These are phyloP conservation scores for Purshia tridentata DNA, from an alignment of 306 rosid genomes.

Conservation along the genomic window DNA sequence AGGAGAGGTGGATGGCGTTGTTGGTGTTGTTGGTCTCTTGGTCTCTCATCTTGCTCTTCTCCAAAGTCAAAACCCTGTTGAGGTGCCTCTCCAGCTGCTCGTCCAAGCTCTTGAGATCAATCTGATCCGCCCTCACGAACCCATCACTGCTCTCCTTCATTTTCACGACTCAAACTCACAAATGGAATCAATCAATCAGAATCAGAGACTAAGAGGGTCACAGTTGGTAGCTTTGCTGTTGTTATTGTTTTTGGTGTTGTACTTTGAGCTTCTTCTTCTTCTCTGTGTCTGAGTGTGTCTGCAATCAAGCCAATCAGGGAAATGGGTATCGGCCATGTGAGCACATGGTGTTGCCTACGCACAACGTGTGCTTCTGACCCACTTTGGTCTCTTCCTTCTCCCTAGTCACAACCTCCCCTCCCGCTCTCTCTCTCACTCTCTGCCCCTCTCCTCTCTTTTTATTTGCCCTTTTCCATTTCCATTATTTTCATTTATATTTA, in stretches of 20 bases:
- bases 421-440: not conserved
- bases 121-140: slow-evolving; percentile 96
- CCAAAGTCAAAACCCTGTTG: slow-evolving; percentile 68
- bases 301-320: too few relatives aligned
- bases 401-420: slow-evolving; percentile 10
- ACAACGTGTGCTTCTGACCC: slow-evolving; percentile 92
- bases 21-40: slow-evolving; percentile 33
- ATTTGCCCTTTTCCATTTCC: not conserved
- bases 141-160: slow-evolving; percentile 88
- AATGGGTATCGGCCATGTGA: slow-evolving; percentile 44
- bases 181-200: not conserved
- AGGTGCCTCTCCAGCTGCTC: slow-evolving; percentile 93
- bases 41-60: slow-evolving; percentile 55
- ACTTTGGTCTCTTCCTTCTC: slow-evolving; percentile 41
- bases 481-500: not conserved
- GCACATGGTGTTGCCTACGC: slow-evolving; percentile 94
- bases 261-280: slow-evolving; percentile 4
- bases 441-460: not conserved
- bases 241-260: not conserved
- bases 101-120: slow-evolving; percentile 97
- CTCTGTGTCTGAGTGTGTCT: not conserved
- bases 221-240: not conserved
- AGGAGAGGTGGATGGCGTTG: slow-evolving; percentile 15
- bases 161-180: not conserved
- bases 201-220: not conserved